A percentile compares a stretch with the other conserved stretches of the same genome.
These are phyloP conservation scores for Myxozyma melibiosi DNA, from an alignment of 805 yeast species.

Conservation along the genomic window DNA sequence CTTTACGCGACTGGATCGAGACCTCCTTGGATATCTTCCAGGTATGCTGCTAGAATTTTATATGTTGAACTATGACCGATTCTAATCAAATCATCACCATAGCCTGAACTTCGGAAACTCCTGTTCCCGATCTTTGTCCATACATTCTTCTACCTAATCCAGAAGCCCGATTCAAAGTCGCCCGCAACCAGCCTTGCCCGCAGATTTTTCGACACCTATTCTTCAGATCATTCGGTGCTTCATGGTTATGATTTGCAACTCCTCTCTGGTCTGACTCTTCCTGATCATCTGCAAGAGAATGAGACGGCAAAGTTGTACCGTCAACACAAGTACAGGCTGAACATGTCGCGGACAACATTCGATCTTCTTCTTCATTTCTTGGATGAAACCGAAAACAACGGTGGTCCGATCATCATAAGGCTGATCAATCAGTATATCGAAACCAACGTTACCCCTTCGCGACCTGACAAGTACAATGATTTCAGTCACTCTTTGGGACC, in stretches of 20 bases:
- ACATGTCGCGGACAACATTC: constrained; percentile 79
- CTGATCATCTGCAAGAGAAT: constrained; percentile 81
- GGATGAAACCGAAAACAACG: constrained; percentile 88
- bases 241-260: constrained; percentile 78
- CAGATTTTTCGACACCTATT: constrained; percentile 71
- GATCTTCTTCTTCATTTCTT: constrained; percentile 81
- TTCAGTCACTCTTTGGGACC: constrained; percentile 57
- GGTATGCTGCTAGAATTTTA: constrained; percentile 4
- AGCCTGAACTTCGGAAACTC: constrained; percentile 77
- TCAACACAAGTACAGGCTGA: constrained; percentile 69
- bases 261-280: constrained; percentile 71
- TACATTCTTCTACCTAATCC: constrained; percentile 75
- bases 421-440: constrained; percentile 81
- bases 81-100: not conserved
- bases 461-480: constrained; percentile 40
- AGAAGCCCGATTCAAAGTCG: constrained; percentile 54
- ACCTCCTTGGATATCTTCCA: constrained; percentile 85
- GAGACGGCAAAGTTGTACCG: constrained; percentile 76
- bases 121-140: constrained; percentile 93
- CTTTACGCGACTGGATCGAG: constrained; percentile 86
- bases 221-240: constrained; percentile 68
- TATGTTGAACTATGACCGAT: not conserved
- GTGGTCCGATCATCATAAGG: constrained; percentile 85
- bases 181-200: constrained; percentile 51
- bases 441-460: constrained; percentile 40